Evolutionary conservation across 371 early-diverging fungal species (phyloP).

Genomic region (Syncephalis fuscata): DNA sequence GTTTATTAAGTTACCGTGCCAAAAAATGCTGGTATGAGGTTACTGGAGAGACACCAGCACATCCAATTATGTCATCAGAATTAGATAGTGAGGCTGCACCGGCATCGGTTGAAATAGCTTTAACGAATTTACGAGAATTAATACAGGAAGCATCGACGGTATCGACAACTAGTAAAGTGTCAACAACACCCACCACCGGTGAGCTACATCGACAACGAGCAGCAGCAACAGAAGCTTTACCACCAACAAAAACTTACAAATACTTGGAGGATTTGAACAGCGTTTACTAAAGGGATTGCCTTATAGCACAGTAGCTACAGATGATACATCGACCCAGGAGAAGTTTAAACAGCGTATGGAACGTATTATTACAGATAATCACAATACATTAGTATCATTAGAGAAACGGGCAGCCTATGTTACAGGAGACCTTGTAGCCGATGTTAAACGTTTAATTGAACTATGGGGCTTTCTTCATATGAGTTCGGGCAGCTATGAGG

Average conservation of each 20-base stretch:
- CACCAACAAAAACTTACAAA: too few relatives aligned
- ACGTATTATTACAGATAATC: neutral
- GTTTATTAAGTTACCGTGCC: neutral
- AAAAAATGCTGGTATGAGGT: neutral
- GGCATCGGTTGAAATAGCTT: too few relatives aligned
- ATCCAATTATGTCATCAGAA: neutral
- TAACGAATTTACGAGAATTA: too few relatives aligned
- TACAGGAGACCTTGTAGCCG: slow-evolving; percentile 21
- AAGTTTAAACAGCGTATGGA: neutral
- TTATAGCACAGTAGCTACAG: too few relatives aligned
- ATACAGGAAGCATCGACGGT: too few relatives aligned
- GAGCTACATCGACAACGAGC: too few relatives aligned
- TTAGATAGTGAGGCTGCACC: too few relatives aligned
- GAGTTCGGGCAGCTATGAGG: slow-evolving; percentile 28
- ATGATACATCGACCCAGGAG: neutral
- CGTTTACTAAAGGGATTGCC: too few relatives aligned
- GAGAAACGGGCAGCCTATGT: slow-evolving; percentile 32
- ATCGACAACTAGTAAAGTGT: too few relatives aligned
- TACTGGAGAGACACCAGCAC: neutral
- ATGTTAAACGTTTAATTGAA: slow-evolving; percentile 26
- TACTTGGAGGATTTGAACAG: too few relatives aligned
- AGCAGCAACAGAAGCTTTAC: too few relatives aligned
- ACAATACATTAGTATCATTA: slow-evolving; percentile 7
- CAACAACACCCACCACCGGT: too few relatives aligned
- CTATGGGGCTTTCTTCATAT: slow-evolving; percentile 32